Percentiles rank a stretch among this genome's conserved stretches.
Conservation (phyloP, 2,329 filamentous ascomycete genomes). For the Penicillium thymicola region DNA sequence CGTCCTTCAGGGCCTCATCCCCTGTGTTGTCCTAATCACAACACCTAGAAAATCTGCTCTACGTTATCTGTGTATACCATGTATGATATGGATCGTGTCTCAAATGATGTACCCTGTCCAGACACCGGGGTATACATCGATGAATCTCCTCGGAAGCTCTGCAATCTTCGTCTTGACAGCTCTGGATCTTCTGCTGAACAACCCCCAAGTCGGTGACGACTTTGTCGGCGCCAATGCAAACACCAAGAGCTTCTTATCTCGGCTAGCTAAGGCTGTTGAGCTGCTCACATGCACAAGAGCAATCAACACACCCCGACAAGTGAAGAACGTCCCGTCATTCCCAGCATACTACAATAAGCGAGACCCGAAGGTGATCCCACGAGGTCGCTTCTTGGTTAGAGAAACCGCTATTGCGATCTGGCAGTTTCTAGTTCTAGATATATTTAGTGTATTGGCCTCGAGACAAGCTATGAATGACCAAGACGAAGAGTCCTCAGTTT, state of each 20-base stretch:
- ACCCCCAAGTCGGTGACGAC: constrained; percentile 10
- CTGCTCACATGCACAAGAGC: constrained; percentile 17
- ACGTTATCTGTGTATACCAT: constrained; percentile 14
- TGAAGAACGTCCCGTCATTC: constrained; percentile 19
- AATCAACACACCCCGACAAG: constrained; percentile 21
- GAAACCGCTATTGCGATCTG: constrained; percentile 20
- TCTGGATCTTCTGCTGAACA: constrained; percentile 13
- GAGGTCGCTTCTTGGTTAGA: constrained; percentile 17
- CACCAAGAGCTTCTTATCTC: background rate
- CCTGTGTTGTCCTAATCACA: constrained; percentile 6
- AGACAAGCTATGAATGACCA: background rate
- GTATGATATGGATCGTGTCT: constrained; percentile 3
- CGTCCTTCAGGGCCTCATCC: background rate
- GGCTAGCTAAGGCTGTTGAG: constrained; percentile 3
- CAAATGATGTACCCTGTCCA: background rate
- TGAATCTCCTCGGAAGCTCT: background rate
- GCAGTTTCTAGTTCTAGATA: constrained; percentile 21
- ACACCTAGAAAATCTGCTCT: constrained; percentile 9
- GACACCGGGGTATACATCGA: background rate
- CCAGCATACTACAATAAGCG: constrained; percentile 13
- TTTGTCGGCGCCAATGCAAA: constrained; percentile 1
- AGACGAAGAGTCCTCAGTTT: background rate
- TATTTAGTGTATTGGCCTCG: background rate
- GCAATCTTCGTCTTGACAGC: constrained; percentile 9
- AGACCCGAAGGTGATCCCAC: background rate